Conservation (phyloP, 1,284 basidiomycete genomes). For the Cryptococcus sp. region DNA sequence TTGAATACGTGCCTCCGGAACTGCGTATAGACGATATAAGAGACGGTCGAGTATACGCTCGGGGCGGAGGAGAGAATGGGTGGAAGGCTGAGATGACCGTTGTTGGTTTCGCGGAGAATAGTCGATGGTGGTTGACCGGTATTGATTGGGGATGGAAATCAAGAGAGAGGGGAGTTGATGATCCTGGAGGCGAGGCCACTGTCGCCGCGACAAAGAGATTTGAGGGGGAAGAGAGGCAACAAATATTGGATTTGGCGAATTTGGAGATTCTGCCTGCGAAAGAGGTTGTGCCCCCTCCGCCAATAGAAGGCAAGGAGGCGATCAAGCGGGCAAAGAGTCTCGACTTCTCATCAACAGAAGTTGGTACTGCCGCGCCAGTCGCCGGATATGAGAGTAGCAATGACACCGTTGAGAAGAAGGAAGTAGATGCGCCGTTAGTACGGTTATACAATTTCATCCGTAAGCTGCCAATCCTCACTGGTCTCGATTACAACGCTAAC, state of each 20-base stretch:
- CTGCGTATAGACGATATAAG: conserved; percentile 35
- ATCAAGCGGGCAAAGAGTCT: not conserved
- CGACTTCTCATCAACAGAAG: not conserved
- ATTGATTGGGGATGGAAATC: conserved; percentile 45
- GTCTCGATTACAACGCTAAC: not conserved
- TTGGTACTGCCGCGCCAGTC: no score
- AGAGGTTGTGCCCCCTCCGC: conserved; percentile 2
- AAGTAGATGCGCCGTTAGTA: conserved; percentile 42
- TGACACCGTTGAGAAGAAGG: no score
- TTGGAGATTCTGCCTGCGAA: conserved; percentile 34
- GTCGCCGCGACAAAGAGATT: conserved; percentile 16
- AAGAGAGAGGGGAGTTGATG: conserved; percentile 25
- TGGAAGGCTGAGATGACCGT: conserved; percentile 45
- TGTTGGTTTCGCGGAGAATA: conserved; percentile 40
- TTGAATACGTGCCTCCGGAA: conserved; percentile 46
- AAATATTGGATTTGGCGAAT: conserved; percentile 46
- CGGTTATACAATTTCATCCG: conserved; percentile 47
- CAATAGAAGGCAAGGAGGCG: not conserved
- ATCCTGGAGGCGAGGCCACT: conserved; percentile 21
- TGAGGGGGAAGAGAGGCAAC: conserved; percentile 37
- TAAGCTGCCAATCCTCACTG: conserved; percentile 17
- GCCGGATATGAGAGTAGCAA: no score
- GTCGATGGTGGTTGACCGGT: conserved; percentile 48
- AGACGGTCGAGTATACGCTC: conserved; percentile 41
- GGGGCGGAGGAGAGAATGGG: conserved; percentile 29